These are phyloP conservation scores for Herpetospermum pedunculosum DNA, from an alignment of 306 rosid genomes.

Conservation along the genomic window DNA sequence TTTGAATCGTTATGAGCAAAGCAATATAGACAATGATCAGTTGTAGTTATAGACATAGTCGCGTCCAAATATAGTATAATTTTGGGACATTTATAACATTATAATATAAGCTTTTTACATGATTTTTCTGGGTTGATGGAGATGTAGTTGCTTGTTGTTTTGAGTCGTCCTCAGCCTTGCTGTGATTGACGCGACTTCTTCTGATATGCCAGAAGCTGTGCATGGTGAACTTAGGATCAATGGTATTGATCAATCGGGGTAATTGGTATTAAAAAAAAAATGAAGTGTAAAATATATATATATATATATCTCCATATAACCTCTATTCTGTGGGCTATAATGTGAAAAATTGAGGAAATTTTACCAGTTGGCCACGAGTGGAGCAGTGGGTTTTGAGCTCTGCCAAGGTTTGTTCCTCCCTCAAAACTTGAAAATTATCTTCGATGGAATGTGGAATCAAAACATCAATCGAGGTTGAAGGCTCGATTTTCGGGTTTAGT, in stretches of 20 bases:
- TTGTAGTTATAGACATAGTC: not conserved
- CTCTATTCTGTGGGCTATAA: not conserved
- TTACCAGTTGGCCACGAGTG: conserved; percentile 46
- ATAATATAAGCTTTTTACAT: not conserved
- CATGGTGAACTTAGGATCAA: not conserved
- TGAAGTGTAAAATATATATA: too few relatives aligned
- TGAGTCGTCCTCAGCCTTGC: not conserved
- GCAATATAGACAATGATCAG: not conserved
- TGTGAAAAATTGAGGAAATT: not conserved
- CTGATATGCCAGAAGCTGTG: conserved; percentile 53
- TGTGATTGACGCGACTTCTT: conserved; percentile 24
- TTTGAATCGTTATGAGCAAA: not conserved
- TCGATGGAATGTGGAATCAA: conserved; percentile 5
- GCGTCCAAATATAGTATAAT: not conserved
- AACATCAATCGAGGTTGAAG: conserved; percentile 15
- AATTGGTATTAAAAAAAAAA: not conserved
- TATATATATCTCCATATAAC: too few relatives aligned
- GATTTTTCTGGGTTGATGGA: not conserved
- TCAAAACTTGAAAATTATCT: conserved; percentile 27
- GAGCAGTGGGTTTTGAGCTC: conserved; percentile 25
- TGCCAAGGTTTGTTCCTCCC: conserved; percentile 46
- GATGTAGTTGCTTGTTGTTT: not conserved
- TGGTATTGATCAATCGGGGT: not conserved
- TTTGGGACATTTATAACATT: not conserved
- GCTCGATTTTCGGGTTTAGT: conserved; percentile 14